phyloP scores from a whole-genome alignment of 441 rosid species.

The Melianthus villosus region DNA sequence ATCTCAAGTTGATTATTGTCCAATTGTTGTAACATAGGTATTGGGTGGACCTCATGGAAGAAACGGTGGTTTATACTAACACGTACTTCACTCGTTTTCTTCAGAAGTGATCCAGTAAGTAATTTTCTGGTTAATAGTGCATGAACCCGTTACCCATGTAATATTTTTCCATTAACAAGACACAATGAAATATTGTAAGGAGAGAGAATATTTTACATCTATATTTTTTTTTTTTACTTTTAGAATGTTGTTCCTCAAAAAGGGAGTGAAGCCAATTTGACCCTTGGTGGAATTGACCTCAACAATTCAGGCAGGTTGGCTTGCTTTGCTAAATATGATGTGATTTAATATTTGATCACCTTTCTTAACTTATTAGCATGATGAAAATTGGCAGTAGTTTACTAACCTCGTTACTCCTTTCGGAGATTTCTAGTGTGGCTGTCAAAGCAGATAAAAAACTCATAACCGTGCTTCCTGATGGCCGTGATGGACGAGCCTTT shows the following conservation, averaged over 20 bases:
- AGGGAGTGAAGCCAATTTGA: slow-evolving; percentile 88
- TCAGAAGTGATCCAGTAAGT: slow-evolving; percentile 92
- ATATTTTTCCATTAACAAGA: no score
- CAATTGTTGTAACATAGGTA: slow-evolving; percentile 45
- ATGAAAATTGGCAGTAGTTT: no score
- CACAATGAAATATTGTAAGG: no score
- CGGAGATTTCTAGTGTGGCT: slow-evolving; percentile 83
- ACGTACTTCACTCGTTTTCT: slow-evolving; percentile 87
- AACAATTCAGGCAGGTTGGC: slow-evolving; percentile 91
- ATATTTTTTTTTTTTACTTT: no score
- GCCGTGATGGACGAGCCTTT: slow-evolving; percentile 98
- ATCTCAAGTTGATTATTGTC: slow-evolving; percentile 1
- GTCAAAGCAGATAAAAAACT: slow-evolving; percentile 90
- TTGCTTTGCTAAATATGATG: slow-evolving; percentile 7
- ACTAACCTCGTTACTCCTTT: no score
- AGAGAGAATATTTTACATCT: no score
- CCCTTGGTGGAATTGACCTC: slow-evolving; percentile 93
- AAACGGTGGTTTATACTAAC: slow-evolving; percentile 97
- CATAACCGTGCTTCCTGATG: slow-evolving; percentile 95
- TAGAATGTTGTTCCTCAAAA: slow-evolving; percentile 83
- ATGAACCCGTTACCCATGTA: no score
- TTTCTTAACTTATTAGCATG: no score
- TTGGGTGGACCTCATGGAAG: slow-evolving; percentile 99
- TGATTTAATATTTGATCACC: slow-evolving; percentile 9
- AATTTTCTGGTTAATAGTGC: neutral